phyloP scores from a whole-genome alignment of 495 filamentous ascomycete species.

The Trichocladium uniseriatum region DNA sequence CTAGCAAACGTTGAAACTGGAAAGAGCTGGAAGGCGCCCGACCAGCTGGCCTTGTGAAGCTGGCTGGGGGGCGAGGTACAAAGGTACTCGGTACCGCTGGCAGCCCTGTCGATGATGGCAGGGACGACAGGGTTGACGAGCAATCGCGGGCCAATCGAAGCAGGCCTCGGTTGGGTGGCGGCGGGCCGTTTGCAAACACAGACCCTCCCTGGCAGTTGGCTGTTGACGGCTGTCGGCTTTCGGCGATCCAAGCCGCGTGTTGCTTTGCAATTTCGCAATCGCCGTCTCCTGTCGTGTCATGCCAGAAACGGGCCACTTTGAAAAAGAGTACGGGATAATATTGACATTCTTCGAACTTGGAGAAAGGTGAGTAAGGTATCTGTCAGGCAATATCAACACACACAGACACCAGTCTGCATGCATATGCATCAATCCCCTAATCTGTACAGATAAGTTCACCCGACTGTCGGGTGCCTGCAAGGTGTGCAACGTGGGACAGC shows the following conservation, averaged over 20 bases:
- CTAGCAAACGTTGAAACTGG: constrained; percentile 17
- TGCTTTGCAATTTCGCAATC: not conserved
- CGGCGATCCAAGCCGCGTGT: not conserved
- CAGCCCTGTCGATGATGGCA: constrained; percentile 1
- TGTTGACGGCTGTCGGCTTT: constrained; percentile 1
- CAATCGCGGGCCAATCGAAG: not conserved
- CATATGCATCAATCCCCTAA: too few species aligned
- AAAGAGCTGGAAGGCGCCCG: constrained; percentile 27
- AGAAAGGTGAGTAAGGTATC: too few species aligned
- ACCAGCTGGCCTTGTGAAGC: constrained; percentile 10
- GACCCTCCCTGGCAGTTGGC: not conserved
- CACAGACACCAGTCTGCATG: too few species aligned
- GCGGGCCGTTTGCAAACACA: constrained; percentile 1
- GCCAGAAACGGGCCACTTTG: not conserved
- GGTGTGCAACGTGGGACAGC: too few species aligned
- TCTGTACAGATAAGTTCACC: too few species aligned
- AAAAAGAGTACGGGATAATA: not conserved
- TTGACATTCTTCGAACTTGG: too few species aligned
- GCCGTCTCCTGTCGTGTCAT: not conserved
- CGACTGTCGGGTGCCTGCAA: too few species aligned
- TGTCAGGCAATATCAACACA: too few species aligned
- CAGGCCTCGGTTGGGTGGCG: constrained; percentile 1
- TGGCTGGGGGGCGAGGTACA: too few species aligned
- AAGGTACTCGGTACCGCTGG: too few species aligned
- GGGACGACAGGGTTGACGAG: not conserved